Percentiles rank a stretch among this genome's conserved stretches.
These are phyloP conservation scores for Peribolospora kevripleyi DNA, from an alignment of 768 basidiomycete genomes.

Conservation along the genomic window DNA sequence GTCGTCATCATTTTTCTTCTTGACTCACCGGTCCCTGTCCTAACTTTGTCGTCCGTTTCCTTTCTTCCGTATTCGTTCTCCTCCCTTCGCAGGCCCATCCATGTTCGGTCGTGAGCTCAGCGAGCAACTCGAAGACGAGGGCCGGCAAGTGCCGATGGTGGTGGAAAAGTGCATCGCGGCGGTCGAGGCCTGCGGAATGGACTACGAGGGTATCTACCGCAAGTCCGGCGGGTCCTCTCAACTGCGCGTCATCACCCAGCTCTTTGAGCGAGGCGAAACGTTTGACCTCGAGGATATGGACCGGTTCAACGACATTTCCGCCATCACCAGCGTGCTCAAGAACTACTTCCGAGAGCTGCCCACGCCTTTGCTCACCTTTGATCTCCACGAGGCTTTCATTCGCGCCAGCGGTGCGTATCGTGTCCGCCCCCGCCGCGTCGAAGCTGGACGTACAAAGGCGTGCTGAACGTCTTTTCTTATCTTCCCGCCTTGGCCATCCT, in stretches of 20 bases:
- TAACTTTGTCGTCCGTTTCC: not conserved
- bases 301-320: slow-evolving; percentile 89
- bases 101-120: slow-evolving; percentile 8
- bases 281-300: slow-evolving; percentile 74
- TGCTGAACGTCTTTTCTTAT: not conserved
- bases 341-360: slow-evolving; percentile 86
- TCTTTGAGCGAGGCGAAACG: slow-evolving; percentile 66
- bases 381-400: slow-evolving; percentile 76
- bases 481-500: not conserved
- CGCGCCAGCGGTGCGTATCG: slow-evolving; percentile 32
- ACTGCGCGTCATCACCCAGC: slow-evolving; percentile 72
- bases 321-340: slow-evolving; percentile 73
- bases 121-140: slow-evolving; percentile 41
- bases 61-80: slow-evolving; percentile 15
- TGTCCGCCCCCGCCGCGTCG: not conserved
- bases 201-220: slow-evolving; percentile 94
- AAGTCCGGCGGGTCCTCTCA: slow-evolving; percentile 86
- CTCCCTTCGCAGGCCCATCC: slow-evolving; percentile 1
- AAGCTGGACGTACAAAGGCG: not conserved
- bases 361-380: slow-evolving; percentile 67
- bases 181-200: slow-evolving; percentile 65
- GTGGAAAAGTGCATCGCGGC: slow-evolving; percentile 92
- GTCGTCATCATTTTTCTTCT: too few species aligned
- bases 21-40: too few species aligned
- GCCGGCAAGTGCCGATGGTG: slow-evolving; percentile 41